Base-by-base conservation (phyloP, 306 rosid genomes). In the Gynostemma pentaphyllum region DNA sequence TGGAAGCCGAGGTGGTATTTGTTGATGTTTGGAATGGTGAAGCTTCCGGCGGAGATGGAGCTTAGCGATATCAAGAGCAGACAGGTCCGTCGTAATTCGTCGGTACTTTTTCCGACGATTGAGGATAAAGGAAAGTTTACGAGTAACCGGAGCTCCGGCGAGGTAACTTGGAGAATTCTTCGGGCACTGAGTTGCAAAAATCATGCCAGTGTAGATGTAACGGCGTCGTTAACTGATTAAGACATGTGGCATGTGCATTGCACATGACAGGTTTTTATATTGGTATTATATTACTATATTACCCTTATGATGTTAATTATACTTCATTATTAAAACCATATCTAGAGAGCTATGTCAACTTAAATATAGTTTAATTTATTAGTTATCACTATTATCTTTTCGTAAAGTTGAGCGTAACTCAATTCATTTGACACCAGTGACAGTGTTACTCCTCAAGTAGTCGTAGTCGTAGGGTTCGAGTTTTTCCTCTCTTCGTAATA, bases 181-280 rank as follows among this genome's bases (percentile, higher is more conserved):
- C 85, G 69, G 70, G 94, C 90, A 1, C 62, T 92, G 56, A 86
- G 95, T 73, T 92, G 99, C 72, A 86, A 84, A 76, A 88, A 84
- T 19, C 78, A 75, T 23, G 82, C 71, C 50, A 84, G 95, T 49
- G 92, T 84, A 0, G 77, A 86, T 0, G 94, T 78, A 39, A 80
- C 85, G 82, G 70, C 96, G 77, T 73, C 92, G 80, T 67, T 74
- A 26, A 49, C 24, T 27, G 68, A 52, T 10, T 63, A 22, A 59
- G 7, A 21, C 18, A 5, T 7, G 11, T 52, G 4, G 30, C 45
- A 56, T 45, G 45, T 56, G 63, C 16, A 32, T 9, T 1, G 45
- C 63, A 19, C 45, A 41, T 56, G 63, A 56, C 5, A 4, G 45
- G 63, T 9, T 0, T 42, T 56, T 56, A 5, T 45, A 5, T 9